Percentiles rank a stretch among this genome's conserved stretches.
These are phyloP conservation scores for Elongisporangium anandrum DNA, from an alignment of 352 stramenopile genomes.

Conservation along the genomic window DNA sequence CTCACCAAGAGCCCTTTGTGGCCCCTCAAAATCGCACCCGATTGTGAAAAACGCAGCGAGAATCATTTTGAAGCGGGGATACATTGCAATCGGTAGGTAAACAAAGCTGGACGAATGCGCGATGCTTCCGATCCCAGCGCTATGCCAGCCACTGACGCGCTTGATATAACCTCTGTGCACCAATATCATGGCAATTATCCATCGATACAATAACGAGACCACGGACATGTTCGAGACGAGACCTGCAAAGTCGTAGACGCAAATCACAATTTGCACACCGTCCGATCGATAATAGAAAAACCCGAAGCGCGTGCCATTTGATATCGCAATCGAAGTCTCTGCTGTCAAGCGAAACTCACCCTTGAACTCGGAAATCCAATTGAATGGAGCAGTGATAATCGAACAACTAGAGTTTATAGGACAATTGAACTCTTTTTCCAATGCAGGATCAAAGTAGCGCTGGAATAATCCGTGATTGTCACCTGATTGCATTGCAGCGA, in stretches of 20 bases:
- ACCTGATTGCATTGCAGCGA: too few relatives aligned
- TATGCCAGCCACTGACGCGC: constrained; percentile 1
- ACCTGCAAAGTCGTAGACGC: constrained; percentile 24
- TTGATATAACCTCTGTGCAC: constrained; percentile 2
- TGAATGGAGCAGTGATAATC: too few relatives aligned
- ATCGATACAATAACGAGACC: constrained; percentile 20
- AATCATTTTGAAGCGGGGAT: constrained; percentile 14
- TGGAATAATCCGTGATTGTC: too few relatives aligned
- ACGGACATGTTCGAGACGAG: constrained; percentile 34
- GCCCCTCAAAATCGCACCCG: constrained; percentile 16
- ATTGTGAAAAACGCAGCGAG: constrained; percentile 16
- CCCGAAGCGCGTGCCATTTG: too few relatives aligned
- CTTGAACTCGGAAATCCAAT: too few relatives aligned
- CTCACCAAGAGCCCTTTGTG: constrained; percentile 11
- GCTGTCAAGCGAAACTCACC: too few relatives aligned
- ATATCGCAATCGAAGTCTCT: too few relatives aligned
- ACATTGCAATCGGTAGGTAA: constrained; percentile 9
- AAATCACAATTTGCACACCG: constrained; percentile 4
- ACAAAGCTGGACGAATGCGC: constrained; percentile 9
- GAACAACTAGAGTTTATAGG: too few relatives aligned
- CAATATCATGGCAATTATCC: constrained; percentile 15
- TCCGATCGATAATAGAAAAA: constrained; percentile 22
- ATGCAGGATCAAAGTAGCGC: too few relatives aligned
- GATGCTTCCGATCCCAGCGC: constrained; percentile 12
- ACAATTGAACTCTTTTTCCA: too few relatives aligned